Percentiles rank a stretch among this genome's conserved stretches.
Evolutionary conservation across 1,284 basidiomycete genomes (phyloP).

Genomic region (Trichosporon asahii): DNA sequence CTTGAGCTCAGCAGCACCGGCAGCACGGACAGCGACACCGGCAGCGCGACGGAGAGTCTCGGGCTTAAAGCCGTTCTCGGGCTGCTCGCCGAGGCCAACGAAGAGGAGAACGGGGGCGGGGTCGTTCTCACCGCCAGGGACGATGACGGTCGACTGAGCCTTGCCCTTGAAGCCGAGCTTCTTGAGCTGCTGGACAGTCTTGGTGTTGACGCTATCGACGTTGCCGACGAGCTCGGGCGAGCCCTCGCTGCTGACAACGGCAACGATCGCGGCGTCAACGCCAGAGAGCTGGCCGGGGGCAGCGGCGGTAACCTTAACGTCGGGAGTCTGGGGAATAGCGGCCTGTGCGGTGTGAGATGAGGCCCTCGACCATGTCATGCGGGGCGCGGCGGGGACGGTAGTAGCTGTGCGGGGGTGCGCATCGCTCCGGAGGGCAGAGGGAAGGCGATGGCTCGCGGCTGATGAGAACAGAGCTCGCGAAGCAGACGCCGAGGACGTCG

Average conservation of each 20-base stretch:
- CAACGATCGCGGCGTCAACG: conserved; percentile 18
- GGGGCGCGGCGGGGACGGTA: not conserved
- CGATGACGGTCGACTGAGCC: not conserved
- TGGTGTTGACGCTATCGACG: not conserved
- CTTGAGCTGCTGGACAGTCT: conserved; percentile 15
- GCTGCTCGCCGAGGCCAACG: conserved; percentile 19
- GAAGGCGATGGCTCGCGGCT: not conserved
- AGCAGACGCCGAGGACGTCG: not conserved
- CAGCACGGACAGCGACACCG: conserved; percentile 17
- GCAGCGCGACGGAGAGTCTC: conserved; percentile 19
- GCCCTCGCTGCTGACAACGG: conserved; percentile 4
- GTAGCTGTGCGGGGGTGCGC: not conserved
- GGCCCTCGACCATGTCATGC: conserved; percentile 2
- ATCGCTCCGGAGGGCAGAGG: not conserved
- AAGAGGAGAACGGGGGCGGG: conserved; percentile 17
- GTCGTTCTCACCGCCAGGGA: conserved; percentile 17
- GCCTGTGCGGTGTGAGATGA: conserved; percentile 16
- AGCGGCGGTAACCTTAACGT: conserved; percentile 12
- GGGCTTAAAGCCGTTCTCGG: conserved; percentile 12
- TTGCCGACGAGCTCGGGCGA: conserved; percentile 7
- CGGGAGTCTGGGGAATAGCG: conserved; percentile 1
- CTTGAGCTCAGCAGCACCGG: conserved; percentile 11
- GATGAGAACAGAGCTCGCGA: not conserved
- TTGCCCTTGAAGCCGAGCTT: conserved; percentile 22
- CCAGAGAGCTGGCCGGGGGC: not conserved